phyloP scores from a whole-genome alignment of 208 protist genomes.

The Acanthamoeba castellanii region DNA sequence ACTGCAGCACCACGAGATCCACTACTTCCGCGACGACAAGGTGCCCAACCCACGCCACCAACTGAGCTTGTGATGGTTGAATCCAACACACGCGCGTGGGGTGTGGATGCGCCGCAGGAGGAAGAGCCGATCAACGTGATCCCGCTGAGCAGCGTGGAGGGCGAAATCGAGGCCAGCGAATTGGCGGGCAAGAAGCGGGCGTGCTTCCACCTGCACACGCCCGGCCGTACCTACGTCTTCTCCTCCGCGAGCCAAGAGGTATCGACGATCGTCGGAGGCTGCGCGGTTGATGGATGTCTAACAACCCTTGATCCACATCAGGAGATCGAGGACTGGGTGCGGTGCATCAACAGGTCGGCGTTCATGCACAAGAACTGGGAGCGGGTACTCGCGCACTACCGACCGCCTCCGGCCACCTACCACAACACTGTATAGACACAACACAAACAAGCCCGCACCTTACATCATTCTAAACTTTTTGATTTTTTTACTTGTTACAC shows the following conservation, averaged over 20 bases:
- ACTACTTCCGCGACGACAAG: slow-evolving; percentile 4
- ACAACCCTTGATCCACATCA: background rate
- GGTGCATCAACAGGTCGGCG: background rate
- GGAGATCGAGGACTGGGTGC: slow-evolving; percentile 43
- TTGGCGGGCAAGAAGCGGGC: background rate
- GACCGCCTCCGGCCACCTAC: slow-evolving; percentile 24
- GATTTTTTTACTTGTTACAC: no score
- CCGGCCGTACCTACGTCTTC: slow-evolving; percentile 37
- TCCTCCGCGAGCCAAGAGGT: background rate
- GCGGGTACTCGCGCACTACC: slow-evolving; percentile 7
- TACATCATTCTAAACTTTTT: no score
- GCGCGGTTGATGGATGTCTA: background rate
- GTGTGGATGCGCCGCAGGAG: background rate
- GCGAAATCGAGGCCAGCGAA: background rate
- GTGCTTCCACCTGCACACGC: slow-evolving; percentile 10
- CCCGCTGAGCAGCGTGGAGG: background rate
- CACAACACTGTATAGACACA: slow-evolving; percentile 56
- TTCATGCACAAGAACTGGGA: slow-evolving; percentile 69
- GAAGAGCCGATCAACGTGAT: slow-evolving; percentile 13
- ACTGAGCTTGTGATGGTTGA: background rate
- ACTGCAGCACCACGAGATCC: background rate
- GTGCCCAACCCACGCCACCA: background rate
- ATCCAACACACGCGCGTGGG: background rate
- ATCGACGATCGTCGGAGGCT: background rate
- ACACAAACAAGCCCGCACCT: no score